These are phyloP conservation scores for Thermomyces lanuginosus DNA, from an alignment of 2,329 filamentous ascomycete genomes.

Conservation along the genomic window DNA sequence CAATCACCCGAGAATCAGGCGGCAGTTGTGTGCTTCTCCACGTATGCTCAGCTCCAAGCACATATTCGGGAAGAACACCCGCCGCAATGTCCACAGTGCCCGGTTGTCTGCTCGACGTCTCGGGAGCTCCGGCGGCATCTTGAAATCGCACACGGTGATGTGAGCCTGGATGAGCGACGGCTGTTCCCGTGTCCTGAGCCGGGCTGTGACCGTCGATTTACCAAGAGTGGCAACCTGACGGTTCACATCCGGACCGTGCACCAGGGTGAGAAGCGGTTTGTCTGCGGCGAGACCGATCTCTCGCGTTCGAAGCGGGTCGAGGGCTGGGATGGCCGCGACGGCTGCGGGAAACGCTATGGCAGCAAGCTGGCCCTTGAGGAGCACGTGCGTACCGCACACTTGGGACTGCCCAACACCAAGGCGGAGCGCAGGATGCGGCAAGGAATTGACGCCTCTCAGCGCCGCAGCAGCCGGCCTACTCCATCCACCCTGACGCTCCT, in stretches of 20 bases:
- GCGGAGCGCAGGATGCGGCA: constrained; percentile 21
- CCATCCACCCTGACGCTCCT: constrained; percentile 31
- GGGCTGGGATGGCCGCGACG: constrained; percentile 45
- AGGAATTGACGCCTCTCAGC: constrained; percentile 10
- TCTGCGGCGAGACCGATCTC: constrained; percentile 59
- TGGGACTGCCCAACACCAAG: constrained; percentile 40
- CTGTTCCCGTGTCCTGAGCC: constrained; percentile 49
- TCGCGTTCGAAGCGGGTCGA: constrained; percentile 40
- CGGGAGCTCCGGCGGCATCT: constrained; percentile 59
- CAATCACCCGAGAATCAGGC: constrained; percentile 17
- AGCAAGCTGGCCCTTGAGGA: constrained; percentile 68
- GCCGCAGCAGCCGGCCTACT: constrained; percentile 11
- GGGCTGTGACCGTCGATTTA: constrained; percentile 62
- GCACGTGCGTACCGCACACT: constrained; percentile 67
- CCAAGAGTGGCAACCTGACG: constrained; percentile 66
- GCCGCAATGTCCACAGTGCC: constrained; percentile 58
- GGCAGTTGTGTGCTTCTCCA: constrained; percentile 47
- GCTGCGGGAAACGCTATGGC: constrained; percentile 59
- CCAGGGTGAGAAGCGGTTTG: constrained; percentile 53
- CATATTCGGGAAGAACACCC: constrained; percentile 60
- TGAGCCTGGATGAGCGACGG: constrained; percentile 44
- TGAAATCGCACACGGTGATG: constrained; percentile 55
- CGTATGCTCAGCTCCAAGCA: constrained; percentile 50
- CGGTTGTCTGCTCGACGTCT: constrained; percentile 48
- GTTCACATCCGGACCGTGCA: constrained; percentile 65